Evolutionary conservation across 495 filamentous ascomycete genomes (phyloP), one percentile per base, ranked within the genome.

Genomic region (Aeminium ludgeri): DNA sequence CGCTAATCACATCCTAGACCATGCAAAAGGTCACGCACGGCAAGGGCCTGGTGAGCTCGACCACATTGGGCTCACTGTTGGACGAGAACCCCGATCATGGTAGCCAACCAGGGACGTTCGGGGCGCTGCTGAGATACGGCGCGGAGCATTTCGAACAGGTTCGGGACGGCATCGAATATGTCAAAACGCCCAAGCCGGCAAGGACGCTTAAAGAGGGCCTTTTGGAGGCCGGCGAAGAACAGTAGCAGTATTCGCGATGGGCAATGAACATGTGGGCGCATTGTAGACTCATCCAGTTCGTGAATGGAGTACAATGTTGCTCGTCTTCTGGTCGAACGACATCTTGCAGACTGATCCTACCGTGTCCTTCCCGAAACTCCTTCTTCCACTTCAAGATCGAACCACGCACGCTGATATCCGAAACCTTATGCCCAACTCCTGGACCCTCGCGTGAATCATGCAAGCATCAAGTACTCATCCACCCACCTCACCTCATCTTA

Each of bases 1-100:
- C 23, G 8, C 23, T 25, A 8, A 25, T 25, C 3, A 25, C 23
- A 3, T 25, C 23, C 23, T 25, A 25, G 30, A 43, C 29, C 33
- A 43, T 43, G 40, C 40, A 43, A 35, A 34, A 43, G 40, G 31
- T 43, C 30, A 23, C 33, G 16, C 40, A 34, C 34, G 40, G 30
- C 10, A 43, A 43, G 30, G 31, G 19, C 28, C 20, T 43, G 16
- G 34, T 30, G 12, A 13, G 20, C 23, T 17, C 31, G 13, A 28
- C 20, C 12, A 13, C 23, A 11, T 23, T 43, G n/a, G 40, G 40
- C 16, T 18, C 31, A n/a, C 40, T 43, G n/a, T 43, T 29, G 30
- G 40, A 43, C 34, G 40, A 43, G 30, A 20, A 35, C 28, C 40
- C 31, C 18, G 30, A 30, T 16, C 33, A 34, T 16, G 40, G 34